Evolutionary conservation across 257 asterid species (phyloP), one percentile per base, ranked within the genome.

Genomic region (Hygrophila difformis): DNA sequence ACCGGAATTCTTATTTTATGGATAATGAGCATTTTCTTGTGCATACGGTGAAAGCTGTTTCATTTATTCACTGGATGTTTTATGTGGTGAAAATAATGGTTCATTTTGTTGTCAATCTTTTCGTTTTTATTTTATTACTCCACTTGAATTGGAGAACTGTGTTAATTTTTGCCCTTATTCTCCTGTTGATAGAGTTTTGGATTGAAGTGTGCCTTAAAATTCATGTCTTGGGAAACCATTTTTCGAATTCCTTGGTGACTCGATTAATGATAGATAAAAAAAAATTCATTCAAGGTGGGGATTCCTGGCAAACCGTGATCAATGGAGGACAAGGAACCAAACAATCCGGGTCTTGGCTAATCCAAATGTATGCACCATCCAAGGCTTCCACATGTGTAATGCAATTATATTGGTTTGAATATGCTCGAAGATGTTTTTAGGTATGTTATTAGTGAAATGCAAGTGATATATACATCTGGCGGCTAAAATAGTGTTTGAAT

Each of bases 321-420:
- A 43, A 48, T 61, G 43, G 61, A 65, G 69, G 51, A 59, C 66
- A 57, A 73, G 63, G 66, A 71, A 62, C 47, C 80, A 18, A 62
- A 74, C 58, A 20, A 68, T 76, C 53, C 75, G 69, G n/a, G 84
- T 81, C 64, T 55, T 81, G 60, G 93, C 81, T 24, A 81, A 87
- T 67, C 75, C 84, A 56, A 81, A 76, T 81, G 97, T 87, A 87
- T 59, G 97, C 67, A 62, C 59, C 74, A 43, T 44, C 35, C 68
- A 62, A 45, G 58, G 75, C 72, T 70, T 67, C 73, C 65, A 31
- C 60, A 44, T 61, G 35, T 53, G 49, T 68, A 52, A 62, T 65
- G 54, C 55, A 66, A 61, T 44, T 65, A 52, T 69, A 51, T 59
- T 64, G 74, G 76, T 75, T 73, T 66, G 53, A 61, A 58, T 63